Evolutionary conservation across 2,329 filamentous ascomycete genomes (phyloP), one percentile per base, ranked within the genome.

Genomic region (Metarhizium brunneum): DNA sequence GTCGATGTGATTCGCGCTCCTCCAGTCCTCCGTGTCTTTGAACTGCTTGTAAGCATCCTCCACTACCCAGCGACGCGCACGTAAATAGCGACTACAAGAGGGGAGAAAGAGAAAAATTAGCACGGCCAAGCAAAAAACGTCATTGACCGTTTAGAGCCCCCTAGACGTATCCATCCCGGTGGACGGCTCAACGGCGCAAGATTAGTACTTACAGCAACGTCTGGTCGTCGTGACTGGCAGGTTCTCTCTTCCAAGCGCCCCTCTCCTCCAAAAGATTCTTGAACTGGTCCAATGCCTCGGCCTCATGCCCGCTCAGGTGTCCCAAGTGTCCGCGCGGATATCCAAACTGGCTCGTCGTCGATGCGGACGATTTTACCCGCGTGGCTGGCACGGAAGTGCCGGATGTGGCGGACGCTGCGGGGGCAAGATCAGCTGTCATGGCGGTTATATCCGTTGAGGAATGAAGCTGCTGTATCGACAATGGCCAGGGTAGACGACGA

Each of bases 1-100:
- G 59, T 91, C 83, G 51, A 96, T 80, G 61, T 88, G 78, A 69
- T 92, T 92, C 59, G 88, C 84, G 62, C 82, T 82, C 58, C 92
- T 84, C 89, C 92, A 96, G 57, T 88, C 83, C 71, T 95, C 90
- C 0, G 91, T 96, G 54, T 91, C 88, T 65, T 86, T 85, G 74
- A 96, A 95, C 73, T 96, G 92, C 57, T 75, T 79, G 68, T 86
- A 86, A 13, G 92, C 92, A 62, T 92, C 90, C 61, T 84, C 73
- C 10, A 89, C 81, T 32, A 86, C 75, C 77, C 92, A 96, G 70
- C 85, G 87, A 56, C 92, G 84, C 38, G 92, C 92, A 64, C 92
- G 87, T 52, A 96, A 78, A 70, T 87, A 96, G 58, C 92, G 90
- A 59, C 90, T 94, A 63, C 66, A 11, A 11, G 32, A 11, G 32